Base-by-base conservation (phyloP, 805 yeast genomes). In the Saturnispora dispora region DNA sequence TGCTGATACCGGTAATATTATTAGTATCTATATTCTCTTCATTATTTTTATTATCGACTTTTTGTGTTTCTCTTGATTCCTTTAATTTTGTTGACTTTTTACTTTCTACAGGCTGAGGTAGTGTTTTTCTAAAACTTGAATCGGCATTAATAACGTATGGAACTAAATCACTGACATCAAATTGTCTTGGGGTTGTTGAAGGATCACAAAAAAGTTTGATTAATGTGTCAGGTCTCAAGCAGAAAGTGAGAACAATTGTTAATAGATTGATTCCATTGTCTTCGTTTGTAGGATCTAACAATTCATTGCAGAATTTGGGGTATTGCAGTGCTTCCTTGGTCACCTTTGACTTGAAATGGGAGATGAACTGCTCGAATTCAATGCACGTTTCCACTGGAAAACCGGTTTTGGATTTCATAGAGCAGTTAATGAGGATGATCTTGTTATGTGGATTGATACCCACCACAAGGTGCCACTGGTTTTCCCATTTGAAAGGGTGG, bases 391-490 rank as follows among this genome's bases (percentile, higher is more conserved):
- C 57, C 2, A 58, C 39, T 0, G 65, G 63, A 33, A 66, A 66
- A 17, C 52, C 48, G 27, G 13, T 46, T 28, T 35, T 44, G 27
- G 40, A 32, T 18, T 15, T 28, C 40, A n/a, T 42, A 2, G 65
- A 60, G 50, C 70, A 66, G 51, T 66, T 53, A 7, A 66, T 46
- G 17, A 66, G 47, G 3, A 66, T 57, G 13, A 66, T 53, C 45
- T 60, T 63, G 27, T 57, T 55, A 30, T 51, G 50, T 9, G 56
- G 47, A 35, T 55, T 56, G 44, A 67, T 61, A 20, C 63, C 68
- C 22, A 67, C 52, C 1, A 68, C 69, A 18, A 67, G 50, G 53
- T 67, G 68, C 70, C 70, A 67, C 39, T 63, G 59, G 25, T 58
- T 58, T 11, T 56, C 56, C 64, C 65, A 64, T 18, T 45, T 48